These are phyloP conservation scores for Magnolia changhungtana DNA, from an alignment of 164 flowering plant genomes.

Conservation along the genomic window DNA sequence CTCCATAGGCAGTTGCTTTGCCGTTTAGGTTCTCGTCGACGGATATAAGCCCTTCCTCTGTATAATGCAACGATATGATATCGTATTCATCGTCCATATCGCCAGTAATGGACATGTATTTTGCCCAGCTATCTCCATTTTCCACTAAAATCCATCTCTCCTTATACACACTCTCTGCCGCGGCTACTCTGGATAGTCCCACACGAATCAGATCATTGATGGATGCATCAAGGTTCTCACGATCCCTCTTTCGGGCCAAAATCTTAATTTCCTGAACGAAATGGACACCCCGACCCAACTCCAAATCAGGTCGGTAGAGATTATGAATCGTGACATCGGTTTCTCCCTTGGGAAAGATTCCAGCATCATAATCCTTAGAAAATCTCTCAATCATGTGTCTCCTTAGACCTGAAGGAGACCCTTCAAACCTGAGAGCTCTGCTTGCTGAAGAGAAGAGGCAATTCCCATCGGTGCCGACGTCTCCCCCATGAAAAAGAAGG, in stretches of 20 bases:
- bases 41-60: conserved; percentile 18
- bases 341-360: conserved; percentile 5
- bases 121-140: conserved; percentile 18
- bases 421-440: conserved; percentile 6
- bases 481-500: conserved; percentile 20
- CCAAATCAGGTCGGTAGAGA: conserved; percentile 16
- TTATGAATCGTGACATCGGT: conserved; percentile 13
- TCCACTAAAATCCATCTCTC: conserved; percentile 15
- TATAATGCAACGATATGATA: conserved; percentile 18
- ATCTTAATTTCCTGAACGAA: conserved; percentile 18
- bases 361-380: conserved; percentile 10
- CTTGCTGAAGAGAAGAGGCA: conserved; percentile 19
- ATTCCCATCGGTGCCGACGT: conserved; percentile 21
- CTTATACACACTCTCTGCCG: conserved; percentile 19
- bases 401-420: conserved; percentile 11
- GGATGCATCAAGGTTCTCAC: conserved; percentile 4
- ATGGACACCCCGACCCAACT: conserved; percentile 22
- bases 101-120: conserved; percentile 18
- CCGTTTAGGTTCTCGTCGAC: conserved; percentile 20
- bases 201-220: conserved; percentile 17
- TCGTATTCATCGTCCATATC: conserved; percentile 15
- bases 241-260: conserved; percentile 14
- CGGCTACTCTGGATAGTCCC: conserved; percentile 17
- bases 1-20: conserved; percentile 22
- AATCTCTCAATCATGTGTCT: conserved; percentile 11